phyloP scores from a whole-genome alignment of 768 basidiomycete species.

The Tricholoma furcatifolium region DNA sequence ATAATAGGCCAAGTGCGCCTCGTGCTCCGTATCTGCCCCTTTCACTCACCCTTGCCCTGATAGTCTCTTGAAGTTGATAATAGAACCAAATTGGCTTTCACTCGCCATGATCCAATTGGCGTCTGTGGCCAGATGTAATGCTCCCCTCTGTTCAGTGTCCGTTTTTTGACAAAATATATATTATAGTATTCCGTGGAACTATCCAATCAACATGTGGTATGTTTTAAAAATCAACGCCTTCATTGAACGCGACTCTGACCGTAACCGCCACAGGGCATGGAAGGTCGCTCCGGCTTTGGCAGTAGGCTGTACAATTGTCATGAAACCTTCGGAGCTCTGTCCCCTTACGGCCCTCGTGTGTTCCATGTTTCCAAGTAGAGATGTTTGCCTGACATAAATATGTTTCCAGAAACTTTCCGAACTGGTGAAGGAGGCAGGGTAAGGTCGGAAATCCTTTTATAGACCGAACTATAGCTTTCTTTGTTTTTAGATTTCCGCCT shows the following conservation, averaged over 20 bases:
- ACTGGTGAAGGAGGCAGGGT: constrained; percentile 84
- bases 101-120: constrained; percentile 88
- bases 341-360: constrained; percentile 79
- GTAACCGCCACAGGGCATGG: constrained; percentile 63
- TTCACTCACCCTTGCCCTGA: constrained; percentile 2
- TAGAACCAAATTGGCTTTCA: constrained; percentile 80
- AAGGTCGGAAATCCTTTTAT: constrained; percentile 15
- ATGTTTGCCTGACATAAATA: constrained; percentile 1
- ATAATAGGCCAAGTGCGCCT: constrained; percentile 76
- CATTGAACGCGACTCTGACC: not conserved
- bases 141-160: not conserved
- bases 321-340: constrained; percentile 91
- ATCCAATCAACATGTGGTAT: constrained; percentile 85
- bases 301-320: constrained; percentile 88
- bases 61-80: constrained; percentile 82
- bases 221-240: constrained; percentile 11
- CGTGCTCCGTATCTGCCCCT: not conserved
- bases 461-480: not conserved
- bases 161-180: not conserved
- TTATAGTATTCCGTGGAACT: constrained; percentile 88
- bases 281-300: constrained; percentile 93
- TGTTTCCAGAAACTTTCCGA: constrained; percentile 67
- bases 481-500: constrained; percentile 67
- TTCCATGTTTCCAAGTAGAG: not conserved
- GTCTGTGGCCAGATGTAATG: constrained; percentile 89